phyloP scores from a whole-genome alignment of 139 green algal genomes.

The Chlamydomonas incerta region DNA sequence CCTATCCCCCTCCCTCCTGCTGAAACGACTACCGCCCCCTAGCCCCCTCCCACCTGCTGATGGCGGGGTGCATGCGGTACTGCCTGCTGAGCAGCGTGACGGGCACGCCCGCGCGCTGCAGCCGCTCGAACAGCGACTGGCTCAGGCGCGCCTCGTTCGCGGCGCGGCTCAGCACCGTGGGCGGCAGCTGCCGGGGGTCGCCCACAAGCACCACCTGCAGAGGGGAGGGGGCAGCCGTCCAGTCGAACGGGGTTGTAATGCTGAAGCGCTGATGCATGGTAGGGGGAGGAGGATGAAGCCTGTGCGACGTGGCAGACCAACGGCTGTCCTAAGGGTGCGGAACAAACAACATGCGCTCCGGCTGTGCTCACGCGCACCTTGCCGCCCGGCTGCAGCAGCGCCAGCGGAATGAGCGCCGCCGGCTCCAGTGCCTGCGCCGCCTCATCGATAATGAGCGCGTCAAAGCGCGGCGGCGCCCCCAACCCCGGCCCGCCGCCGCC shows the following conservation, averaged over 20 bases:
- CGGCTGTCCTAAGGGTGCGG: no score
- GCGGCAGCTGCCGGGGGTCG: slow-evolving; percentile 83
- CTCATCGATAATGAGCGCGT: slow-evolving; percentile 83
- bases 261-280: no score
- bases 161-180: slow-evolving; percentile 76
- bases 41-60: background rate
- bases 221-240: no score
- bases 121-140: slow-evolving; percentile 79
- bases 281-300: no score
- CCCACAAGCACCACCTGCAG: slow-evolving; percentile 78
- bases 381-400: slow-evolving; percentile 62
- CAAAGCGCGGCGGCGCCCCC: slow-evolving; percentile 57
- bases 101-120: slow-evolving; percentile 61
- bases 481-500: background rate
- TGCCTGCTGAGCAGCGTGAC: slow-evolving; percentile 75
- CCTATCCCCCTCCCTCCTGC: no score
- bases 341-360: no score
- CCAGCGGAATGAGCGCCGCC: slow-evolving; percentile 76
- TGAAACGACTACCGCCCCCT: no score
- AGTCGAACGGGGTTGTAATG: no score
- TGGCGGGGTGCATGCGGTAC: slow-evolving; percentile 83
- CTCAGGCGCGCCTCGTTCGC: slow-evolving; percentile 59
- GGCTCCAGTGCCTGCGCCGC: slow-evolving; percentile 86
- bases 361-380: slow-evolving; percentile 15
- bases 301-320: no score